A percentile compares a stretch with the other conserved stretches of the same genome.
phyloP scores from a whole-genome alignment of 1,284 basidiomycete species.

The Anthracocystis setariae region DNA sequence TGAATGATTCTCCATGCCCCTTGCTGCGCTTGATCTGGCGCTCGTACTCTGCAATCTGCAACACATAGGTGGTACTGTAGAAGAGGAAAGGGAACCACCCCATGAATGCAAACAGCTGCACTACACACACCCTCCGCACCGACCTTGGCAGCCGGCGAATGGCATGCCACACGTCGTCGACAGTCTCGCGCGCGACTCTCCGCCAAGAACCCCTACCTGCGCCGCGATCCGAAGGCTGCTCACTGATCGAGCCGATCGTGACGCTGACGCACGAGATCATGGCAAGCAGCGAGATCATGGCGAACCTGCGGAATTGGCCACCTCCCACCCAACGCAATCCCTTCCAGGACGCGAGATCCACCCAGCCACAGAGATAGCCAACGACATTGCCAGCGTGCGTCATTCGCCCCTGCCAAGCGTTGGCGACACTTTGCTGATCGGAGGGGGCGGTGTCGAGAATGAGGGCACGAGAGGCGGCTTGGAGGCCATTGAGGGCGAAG shows the following conservation, averaged over 20 bases:
- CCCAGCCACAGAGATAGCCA: constrained; percentile 74
- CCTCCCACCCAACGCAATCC: constrained; percentile 85
- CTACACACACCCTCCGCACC: constrained; percentile 74
- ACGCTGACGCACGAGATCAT: constrained; percentile 84
- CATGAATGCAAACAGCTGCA: constrained; percentile 90
- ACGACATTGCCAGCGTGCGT: constrained; percentile 60
- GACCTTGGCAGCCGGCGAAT: constrained; percentile 55
- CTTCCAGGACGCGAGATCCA: constrained; percentile 81
- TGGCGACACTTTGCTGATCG: constrained; percentile 86
- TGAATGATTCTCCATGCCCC: constrained; percentile 2
- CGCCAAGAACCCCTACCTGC: background rate
- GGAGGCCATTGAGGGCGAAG: constrained; percentile 88
- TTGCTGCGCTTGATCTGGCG: constrained; percentile 72
- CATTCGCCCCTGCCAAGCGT: constrained; percentile 93
- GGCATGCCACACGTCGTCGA: constrained; percentile 52
- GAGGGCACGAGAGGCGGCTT: constrained; percentile 90
- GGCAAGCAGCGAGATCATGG: constrained; percentile 82
- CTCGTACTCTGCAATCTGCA: constrained; percentile 82
- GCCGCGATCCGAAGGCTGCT: constrained; percentile 14
- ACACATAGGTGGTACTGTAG: constrained; percentile 84
- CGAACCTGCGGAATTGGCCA: constrained; percentile 94
- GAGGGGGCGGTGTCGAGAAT: constrained; percentile 87
- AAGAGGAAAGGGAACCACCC: constrained; percentile 73
- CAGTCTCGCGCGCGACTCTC: constrained; percentile 12
- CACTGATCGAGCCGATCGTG: constrained; percentile 81